Conservation (phyloP, 1,284 basidiomycete species). For the Xanthoconium separans region DNA sequence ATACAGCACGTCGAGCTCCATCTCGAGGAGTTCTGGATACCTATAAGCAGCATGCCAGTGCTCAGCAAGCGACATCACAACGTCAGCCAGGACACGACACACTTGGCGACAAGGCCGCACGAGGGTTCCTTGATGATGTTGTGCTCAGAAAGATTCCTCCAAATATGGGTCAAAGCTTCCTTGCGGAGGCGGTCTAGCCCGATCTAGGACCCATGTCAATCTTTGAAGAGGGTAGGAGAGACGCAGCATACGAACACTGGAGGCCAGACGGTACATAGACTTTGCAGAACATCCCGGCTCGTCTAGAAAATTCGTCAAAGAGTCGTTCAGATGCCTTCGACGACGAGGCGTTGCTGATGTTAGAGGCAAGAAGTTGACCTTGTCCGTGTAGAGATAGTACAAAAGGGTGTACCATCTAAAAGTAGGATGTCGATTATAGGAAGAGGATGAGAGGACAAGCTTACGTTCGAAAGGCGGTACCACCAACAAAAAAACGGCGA, state of each 20-base stretch:
- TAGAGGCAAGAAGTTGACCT: conserved; percentile 27
- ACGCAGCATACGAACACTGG: conserved; percentile 18
- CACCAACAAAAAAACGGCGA: conserved; percentile 28
- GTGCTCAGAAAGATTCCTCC: conserved; percentile 1
- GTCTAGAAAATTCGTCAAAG: not conserved
- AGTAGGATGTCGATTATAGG: not conserved
- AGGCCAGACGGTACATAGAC: conserved; percentile 33
- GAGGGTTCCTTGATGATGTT: no score
- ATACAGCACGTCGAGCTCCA: conserved; percentile 28
- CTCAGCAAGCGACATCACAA: no score
- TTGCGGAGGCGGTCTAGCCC: conserved; percentile 21
- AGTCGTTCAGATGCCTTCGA: not conserved
- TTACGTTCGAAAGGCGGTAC: conserved; percentile 32
- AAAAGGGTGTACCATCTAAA: conserved; percentile 29
- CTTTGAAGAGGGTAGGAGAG: no score
- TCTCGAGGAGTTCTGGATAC: conserved; percentile 21
- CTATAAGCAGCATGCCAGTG: conserved; percentile 5
- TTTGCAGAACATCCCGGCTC: conserved; percentile 29
- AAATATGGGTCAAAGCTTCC: conserved; percentile 19
- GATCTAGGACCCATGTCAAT: conserved; percentile 8
- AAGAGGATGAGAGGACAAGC: not conserved
- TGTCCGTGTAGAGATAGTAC: conserved; percentile 28
- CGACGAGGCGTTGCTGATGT: conserved; percentile 3
- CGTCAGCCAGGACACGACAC: no score
- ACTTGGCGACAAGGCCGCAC: no score